Conservation (phyloP, 2,329 filamentous ascomycete genomes). For the Cytospora paraplurivora region DNA sequence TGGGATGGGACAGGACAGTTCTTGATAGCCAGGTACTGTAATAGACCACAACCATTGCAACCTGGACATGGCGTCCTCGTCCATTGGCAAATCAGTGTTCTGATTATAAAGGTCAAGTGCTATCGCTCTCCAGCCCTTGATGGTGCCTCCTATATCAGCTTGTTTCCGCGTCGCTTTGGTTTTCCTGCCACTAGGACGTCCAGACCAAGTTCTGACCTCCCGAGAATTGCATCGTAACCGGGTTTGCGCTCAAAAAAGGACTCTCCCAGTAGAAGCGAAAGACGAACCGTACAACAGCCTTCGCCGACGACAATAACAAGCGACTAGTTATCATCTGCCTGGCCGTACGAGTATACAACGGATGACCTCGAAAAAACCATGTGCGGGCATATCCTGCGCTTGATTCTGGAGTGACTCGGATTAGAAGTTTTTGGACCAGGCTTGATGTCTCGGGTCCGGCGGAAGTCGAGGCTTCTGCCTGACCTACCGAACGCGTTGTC, state of each 20-base stretch:
- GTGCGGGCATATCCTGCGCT: too few species aligned
- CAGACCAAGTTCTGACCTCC: constrained; percentile 20
- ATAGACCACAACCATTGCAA: not conserved
- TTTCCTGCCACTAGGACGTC: constrained; percentile 5
- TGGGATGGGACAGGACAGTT: not conserved
- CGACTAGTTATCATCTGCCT: constrained; percentile 11
- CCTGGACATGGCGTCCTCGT: not conserved
- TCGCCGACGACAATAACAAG: not conserved
- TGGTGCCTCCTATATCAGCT: not conserved
- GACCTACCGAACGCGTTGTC: constrained; percentile 15
- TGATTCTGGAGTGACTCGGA: not conserved
- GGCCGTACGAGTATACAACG: constrained; percentile 21
- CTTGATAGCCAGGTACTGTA: not conserved
- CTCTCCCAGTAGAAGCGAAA: constrained; percentile 20
- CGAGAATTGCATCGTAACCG: constrained; percentile 8
- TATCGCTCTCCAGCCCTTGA: not conserved
- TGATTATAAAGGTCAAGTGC: not conserved
- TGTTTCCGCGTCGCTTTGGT: constrained; percentile 11
- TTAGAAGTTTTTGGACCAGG: not conserved
- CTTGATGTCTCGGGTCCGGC: constrained; percentile 16
- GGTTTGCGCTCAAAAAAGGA: not conserved
- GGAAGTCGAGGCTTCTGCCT: constrained; percentile 15
- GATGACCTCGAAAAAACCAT: not conserved
- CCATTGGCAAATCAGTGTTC: not conserved
- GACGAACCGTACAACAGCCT: constrained; percentile 15